Conservation (phyloP, 306 rosid species). For the Ammopiptanthus mongolicus region DNA sequence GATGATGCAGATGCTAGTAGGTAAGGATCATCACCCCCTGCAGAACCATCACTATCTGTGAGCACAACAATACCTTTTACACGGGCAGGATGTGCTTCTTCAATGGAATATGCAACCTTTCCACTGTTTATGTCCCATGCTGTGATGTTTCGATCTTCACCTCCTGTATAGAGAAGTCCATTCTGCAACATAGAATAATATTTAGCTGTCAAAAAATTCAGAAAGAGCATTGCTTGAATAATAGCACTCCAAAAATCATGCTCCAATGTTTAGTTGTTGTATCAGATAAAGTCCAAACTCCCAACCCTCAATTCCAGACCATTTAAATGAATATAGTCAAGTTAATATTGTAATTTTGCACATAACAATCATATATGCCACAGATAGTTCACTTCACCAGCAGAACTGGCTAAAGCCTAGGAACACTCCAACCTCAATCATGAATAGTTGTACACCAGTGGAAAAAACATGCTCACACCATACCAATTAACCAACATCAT, state of each 20-base stretch:
- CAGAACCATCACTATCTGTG: conserved; percentile 35
- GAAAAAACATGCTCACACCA: background rate
- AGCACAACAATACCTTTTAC: conserved; percentile 77
- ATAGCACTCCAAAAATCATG: background rate
- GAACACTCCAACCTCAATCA: background rate
- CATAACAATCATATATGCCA: background rate
- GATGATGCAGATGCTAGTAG: conserved; percentile 82
- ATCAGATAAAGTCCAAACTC: background rate
- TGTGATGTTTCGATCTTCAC: conserved; percentile 68
- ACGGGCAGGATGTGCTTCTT: conserved; percentile 74
- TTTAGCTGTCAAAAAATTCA: background rate
- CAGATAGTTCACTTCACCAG: background rate
- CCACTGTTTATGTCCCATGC: conserved; percentile 86
- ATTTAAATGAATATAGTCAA: background rate
- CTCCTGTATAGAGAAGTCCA: conserved; percentile 75
- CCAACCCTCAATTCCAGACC: background rate
- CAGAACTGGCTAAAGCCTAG: background rate
- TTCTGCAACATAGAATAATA: conserved; percentile 41
- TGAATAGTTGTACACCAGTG: background rate
- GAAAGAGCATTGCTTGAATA: background rate
- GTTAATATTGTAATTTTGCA: background rate
- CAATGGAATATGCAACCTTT: conserved; percentile 66
- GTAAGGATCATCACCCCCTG: conserved; percentile 57
- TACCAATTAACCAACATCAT: background rate
- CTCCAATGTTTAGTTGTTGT: background rate